These are phyloP conservation scores for Eucalyptus lansdowneana DNA, from an alignment of 345 rosid species.

Conservation along the genomic window DNA sequence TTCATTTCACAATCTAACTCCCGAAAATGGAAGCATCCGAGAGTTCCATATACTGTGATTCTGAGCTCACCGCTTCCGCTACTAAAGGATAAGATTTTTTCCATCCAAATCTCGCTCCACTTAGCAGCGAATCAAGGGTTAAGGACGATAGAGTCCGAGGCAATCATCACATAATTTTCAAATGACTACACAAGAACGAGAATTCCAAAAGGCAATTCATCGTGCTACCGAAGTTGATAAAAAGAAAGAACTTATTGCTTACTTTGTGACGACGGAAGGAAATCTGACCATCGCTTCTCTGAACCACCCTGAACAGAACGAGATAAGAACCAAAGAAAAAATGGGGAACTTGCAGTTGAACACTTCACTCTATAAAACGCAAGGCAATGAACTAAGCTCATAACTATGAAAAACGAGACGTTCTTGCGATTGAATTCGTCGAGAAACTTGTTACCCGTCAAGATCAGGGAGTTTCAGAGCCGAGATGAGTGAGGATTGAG, in stretches of 20 bases:
- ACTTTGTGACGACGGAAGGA: background rate
- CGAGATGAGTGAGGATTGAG: background rate
- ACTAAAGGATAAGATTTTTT: background rate
- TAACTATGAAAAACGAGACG: background rate
- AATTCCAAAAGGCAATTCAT: background rate
- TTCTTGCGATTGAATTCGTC: background rate
- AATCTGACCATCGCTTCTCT: background rate
- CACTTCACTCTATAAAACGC: background rate
- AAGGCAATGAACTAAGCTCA: background rate
- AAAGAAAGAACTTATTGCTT: background rate
- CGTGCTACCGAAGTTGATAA: background rate
- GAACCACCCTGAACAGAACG: background rate
- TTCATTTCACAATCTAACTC: background rate
- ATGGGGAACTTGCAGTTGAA: background rate
- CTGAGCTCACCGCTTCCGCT: background rate
- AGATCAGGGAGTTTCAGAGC: background rate
- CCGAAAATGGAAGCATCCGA: background rate
- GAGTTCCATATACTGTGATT: background rate
- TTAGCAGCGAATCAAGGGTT: background rate
- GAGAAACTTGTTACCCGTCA: background rate
- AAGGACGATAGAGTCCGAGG: no score
- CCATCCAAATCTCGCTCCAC: background rate
- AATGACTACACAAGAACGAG: no score
- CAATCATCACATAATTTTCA: no score
- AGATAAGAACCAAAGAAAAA: background rate